phyloP scores from a whole-genome alignment of 371 early-diverging fungal genomes.

The Rhizopus arrhizus region DNA sequence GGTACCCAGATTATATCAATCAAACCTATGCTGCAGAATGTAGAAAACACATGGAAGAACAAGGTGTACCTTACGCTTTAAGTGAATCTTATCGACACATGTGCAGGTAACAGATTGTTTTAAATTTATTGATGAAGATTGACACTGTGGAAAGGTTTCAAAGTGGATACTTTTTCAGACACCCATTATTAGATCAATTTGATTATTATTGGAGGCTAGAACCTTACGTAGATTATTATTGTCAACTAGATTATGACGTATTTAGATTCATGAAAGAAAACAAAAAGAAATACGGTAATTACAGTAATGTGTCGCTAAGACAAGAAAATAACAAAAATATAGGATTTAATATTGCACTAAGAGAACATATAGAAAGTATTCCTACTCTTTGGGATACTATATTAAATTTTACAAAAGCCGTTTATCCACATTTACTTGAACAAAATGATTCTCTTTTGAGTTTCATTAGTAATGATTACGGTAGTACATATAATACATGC shows the following conservation, averaged over 20 bases:
- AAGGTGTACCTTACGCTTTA: conserved; percentile 76
- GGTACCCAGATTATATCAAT: conserved; percentile 79
- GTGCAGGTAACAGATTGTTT: conserved; percentile 66
- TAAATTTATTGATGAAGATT: background rate
- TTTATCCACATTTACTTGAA: conserved; percentile 27
- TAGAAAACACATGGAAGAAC: conserved; percentile 58
- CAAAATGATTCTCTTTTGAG: conserved; percentile 40
- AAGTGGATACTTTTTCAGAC: conserved; percentile 85
- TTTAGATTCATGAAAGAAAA: conserved; percentile 80
- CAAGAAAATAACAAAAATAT: conserved; percentile 7
- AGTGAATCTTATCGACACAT: conserved; percentile 88
- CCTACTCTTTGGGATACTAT: conserved; percentile 71
- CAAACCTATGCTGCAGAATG: conserved; percentile 56
- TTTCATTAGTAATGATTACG: conserved; percentile 43
- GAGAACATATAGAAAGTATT: conserved; percentile 72
- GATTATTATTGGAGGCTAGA: conserved; percentile 97
- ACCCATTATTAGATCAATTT: conserved; percentile 74
- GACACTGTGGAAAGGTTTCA: conserved; percentile 43
- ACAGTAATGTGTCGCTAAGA: conserved; percentile 57
- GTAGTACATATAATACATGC: conserved; percentile 59
- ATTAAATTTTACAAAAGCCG: conserved; percentile 40
- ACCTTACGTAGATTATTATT: conserved; percentile 86
- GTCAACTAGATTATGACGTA: conserved; percentile 88
- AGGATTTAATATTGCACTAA: conserved; percentile 46
- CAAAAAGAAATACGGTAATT: conserved; percentile 73